Evolutionary conservation across 1,139 yeast species (phyloP).

Genomic region (Kodamaea arcana): DNA sequence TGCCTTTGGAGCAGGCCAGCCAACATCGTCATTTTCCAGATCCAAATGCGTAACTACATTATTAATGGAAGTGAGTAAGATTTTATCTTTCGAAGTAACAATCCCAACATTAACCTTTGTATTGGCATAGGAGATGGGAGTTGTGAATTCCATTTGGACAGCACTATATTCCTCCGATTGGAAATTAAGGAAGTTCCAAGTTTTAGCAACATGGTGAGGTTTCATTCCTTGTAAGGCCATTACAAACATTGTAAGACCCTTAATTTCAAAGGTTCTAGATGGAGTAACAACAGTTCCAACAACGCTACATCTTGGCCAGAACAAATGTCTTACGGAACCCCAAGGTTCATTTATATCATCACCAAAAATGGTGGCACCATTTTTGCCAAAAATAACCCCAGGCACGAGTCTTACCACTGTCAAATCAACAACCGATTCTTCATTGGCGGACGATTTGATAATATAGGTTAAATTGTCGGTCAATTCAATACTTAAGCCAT

Average conservation of each 20-base stretch:
- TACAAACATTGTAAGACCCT: slow-evolving; percentile 77
- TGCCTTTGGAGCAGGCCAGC: slow-evolving; percentile 84
- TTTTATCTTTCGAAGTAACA: slow-evolving; percentile 58
- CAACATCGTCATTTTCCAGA: slow-evolving; percentile 65
- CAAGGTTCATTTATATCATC: slow-evolving; percentile 79
- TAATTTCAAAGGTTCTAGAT: slow-evolving; percentile 27
- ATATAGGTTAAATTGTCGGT: slow-evolving; percentile 49
- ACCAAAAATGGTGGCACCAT: slow-evolving; percentile 84
- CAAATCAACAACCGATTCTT: slow-evolving; percentile 71
- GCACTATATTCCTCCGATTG: slow-evolving; percentile 74
- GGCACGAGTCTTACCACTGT: slow-evolving; percentile 59
- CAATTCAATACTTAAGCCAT: slow-evolving; percentile 59
- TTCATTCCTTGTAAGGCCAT: slow-evolving; percentile 99
- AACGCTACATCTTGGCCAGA: slow-evolving; percentile 88
- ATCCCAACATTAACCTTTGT: slow-evolving; percentile 81
- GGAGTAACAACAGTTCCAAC: slow-evolving; percentile 55
- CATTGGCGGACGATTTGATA: slow-evolving; percentile 62
- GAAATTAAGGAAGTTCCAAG: slow-evolving; percentile 92
- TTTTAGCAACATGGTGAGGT: slow-evolving; percentile 97
- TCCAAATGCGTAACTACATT: slow-evolving; percentile 64
- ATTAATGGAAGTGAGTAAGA: slow-evolving; percentile 62
- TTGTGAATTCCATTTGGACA: slow-evolving; percentile 90
- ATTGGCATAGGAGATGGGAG: slow-evolving; percentile 84
- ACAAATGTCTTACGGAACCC: slow-evolving; percentile 95
- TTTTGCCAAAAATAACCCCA: slow-evolving; percentile 86